Base-by-base conservation (phyloP, 2,329 filamentous ascomycete species). In the Apiospora rasikravindrae region DNA sequence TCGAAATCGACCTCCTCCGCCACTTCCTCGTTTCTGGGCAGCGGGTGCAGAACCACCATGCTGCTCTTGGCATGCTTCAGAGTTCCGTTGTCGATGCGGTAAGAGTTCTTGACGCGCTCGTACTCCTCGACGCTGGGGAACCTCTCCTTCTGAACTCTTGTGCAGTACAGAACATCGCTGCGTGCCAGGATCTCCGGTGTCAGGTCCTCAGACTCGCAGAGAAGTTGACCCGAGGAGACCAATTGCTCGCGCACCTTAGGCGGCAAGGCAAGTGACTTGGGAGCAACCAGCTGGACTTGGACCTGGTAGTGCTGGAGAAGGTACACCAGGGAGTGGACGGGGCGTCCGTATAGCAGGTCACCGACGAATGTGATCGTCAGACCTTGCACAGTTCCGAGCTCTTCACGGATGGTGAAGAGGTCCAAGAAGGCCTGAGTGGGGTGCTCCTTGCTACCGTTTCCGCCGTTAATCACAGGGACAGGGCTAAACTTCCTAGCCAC, bases 381-480 rank as follows among this genome's bases (percentile, higher is more conserved):
- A 70, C 96, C 96, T 80, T 96, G 95, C 71, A 98, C 96, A 0
- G 95, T 98, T 75, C 96, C 96, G 11, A 98, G 88, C 83, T 99
- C 96, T 84, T 99, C 96, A 77, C 96, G 94, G 80, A 99, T 99
- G 71, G 96, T 98, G 87, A 98, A 99, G 72, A 99, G 92, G 80
- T 99, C 96, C 29, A 99, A 87, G 88, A 99, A 96, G 0, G 96
- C 96, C 84, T 99, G 96, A 0, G 96, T 99, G 0, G 96, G 96
- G 84, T 99, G 96, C 86, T 99, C 96, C 78, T 94, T 92, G 84
- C 93, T 95, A 75, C 96, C 96, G 81, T 99, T 99, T 69, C 96
- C 96, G 75, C 95, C 96, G 81, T 99, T 99, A 87, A 99, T 96
- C 79, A 99, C 91, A 1, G 96, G 96, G 0, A 98, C 94, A 22